phyloP scores from a whole-genome alignment of 139 green algal species.

The Zygnema cylindricum region DNA sequence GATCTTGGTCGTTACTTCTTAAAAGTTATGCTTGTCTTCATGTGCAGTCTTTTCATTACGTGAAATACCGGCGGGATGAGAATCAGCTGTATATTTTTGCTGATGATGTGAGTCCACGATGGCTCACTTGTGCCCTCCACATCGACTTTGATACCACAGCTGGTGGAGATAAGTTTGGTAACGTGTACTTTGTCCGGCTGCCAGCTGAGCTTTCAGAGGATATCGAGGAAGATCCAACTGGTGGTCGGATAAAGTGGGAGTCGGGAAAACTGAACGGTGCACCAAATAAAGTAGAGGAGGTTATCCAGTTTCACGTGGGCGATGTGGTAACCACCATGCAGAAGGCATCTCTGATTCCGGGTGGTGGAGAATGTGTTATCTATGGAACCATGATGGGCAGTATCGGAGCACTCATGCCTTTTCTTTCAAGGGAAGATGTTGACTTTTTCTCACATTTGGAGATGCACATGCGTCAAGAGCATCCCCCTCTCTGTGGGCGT shows the following conservation, averaged over 20 bases:
- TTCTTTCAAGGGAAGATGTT: slow-evolving; percentile 82
- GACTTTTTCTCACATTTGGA: slow-evolving; percentile 98
- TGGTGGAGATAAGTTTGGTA: slow-evolving; percentile 95
- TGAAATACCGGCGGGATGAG: slow-evolving; percentile 87
- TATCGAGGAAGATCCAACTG: slow-evolving; percentile 96
- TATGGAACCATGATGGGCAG: slow-evolving; percentile 86
- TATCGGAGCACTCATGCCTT: slow-evolving; percentile 89
- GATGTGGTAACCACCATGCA: slow-evolving; percentile 87
- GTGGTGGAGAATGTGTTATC: slow-evolving; percentile 81
- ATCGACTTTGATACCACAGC: slow-evolving; percentile 97
- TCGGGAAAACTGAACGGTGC: slow-evolving; percentile 81
- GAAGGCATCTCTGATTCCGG: slow-evolving; percentile 66
- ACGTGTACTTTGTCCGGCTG: slow-evolving; percentile 82
- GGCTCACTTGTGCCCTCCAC: slow-evolving; percentile 79
- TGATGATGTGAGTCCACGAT: slow-evolving; percentile 85
- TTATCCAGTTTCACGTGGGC: slow-evolving; percentile 91
- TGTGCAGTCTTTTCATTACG: slow-evolving; percentile 75
- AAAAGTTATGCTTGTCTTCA: too few relatives aligned
- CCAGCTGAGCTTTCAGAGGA: slow-evolving; percentile 81
- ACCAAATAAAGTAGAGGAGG: slow-evolving; percentile 80
- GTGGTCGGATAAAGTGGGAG: slow-evolving; percentile 81
- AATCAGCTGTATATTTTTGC: slow-evolving; percentile 95
- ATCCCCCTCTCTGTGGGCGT: slow-evolving; percentile 85
- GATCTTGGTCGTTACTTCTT: too few relatives aligned
- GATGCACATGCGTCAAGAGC: slow-evolving; percentile 96